phyloP scores from a whole-genome alignment of 352 stramenopile genomes.

The Globisporangium yorkense region DNA sequence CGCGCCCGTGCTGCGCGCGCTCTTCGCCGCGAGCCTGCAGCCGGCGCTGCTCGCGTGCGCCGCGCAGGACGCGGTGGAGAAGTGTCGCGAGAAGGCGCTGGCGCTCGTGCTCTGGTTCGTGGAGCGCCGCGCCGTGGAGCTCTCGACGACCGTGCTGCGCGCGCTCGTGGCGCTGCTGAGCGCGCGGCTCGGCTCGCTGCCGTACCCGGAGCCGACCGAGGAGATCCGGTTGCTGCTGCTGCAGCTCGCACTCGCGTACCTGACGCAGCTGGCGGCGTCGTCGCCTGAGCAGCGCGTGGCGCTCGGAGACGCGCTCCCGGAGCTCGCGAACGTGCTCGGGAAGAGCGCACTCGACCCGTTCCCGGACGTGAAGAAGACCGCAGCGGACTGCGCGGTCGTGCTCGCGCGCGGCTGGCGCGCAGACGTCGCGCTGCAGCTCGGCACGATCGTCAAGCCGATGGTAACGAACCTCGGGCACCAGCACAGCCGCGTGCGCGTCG shows the following conservation, averaged over 20 bases:
- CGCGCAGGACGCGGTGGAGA: constrained; percentile 53
- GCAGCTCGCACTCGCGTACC: constrained; percentile 42
- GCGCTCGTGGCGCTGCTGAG: constrained; percentile 43
- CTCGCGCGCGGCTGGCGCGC: constrained; percentile 44
- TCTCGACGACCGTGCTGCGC: constrained; percentile 29
- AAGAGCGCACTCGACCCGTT: constrained; percentile 74
- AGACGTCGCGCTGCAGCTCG: constrained; percentile 63
- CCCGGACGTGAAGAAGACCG: constrained; percentile 77
- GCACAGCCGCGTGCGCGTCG: constrained; percentile 75
- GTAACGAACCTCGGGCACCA: constrained; percentile 73
- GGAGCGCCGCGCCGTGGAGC: constrained; percentile 39
- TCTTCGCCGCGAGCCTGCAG: constrained; percentile 42
- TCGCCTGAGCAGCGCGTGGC: constrained; percentile 6
- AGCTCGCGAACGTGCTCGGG: constrained; percentile 62
- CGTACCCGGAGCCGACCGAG: constrained; percentile 73
- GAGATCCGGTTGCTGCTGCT: constrained; percentile 75
- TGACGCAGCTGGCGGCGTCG: constrained; percentile 39
- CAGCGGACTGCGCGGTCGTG: constrained; percentile 51
- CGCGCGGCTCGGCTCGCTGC: constrained; percentile 63
- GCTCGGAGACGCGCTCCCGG: constrained; percentile 51
- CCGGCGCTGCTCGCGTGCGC: constrained; percentile 44
- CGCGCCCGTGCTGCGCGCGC: constrained; percentile 26
- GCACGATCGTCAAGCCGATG: constrained; percentile 57
- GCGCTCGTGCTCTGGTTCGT: constrained; percentile 51
- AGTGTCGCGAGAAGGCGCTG: constrained; percentile 70